Evolutionary conservation across 2,329 filamentous ascomycete species (phyloP), one percentile per base, ranked within the genome.

Genomic region (Xylaria hypoxylon): DNA sequence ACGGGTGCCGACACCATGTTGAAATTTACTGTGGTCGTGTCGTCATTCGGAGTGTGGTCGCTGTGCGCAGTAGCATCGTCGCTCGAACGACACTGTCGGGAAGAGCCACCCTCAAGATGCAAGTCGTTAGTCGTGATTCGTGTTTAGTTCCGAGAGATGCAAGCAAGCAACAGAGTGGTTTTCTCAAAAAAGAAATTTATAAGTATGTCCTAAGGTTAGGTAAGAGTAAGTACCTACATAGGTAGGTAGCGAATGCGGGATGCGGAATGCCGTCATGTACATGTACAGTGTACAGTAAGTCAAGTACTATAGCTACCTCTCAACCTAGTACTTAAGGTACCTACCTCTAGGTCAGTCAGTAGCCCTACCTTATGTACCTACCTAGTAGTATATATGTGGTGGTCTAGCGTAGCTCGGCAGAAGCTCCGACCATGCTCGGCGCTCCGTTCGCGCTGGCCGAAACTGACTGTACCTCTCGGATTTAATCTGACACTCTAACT

Each of bases 1-100:
- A 67, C 53, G n/a, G 67, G 61, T 40, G 63, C 60, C 56, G 62
- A 61, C 59, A 63, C 67, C 70, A 71, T 72, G 44, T 53, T 65
- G 51, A 47, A 38, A 31, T 51, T 45, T 58, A 64, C 26, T 65
- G 57, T 52, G 62, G 55, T 22, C 45, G 62, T 59, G 55, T 60
- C 56, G 64, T 62, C 65, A 56, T 66, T 61, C 65, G 65, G 63
- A 57, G n/a, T 47, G 45, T 47, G 26, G 57, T 61, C 33, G 63
- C 58, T 56, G 40, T 47, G 64, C 53, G 56, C 61, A 62, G 59
- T 62, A 55, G 50, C 69, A 70, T 70, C 47, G 64, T 63, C 60
- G 57, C 64, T 59, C 48, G 28, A 55, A 68, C 61, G 65, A 60
- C 64, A 58, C 64, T 52, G 55, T 68, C 67, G 58, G 38, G 38